phyloP scores from a whole-genome alignment of 768 basidiomycete species.

The Saitozyma podzolica region DNA sequence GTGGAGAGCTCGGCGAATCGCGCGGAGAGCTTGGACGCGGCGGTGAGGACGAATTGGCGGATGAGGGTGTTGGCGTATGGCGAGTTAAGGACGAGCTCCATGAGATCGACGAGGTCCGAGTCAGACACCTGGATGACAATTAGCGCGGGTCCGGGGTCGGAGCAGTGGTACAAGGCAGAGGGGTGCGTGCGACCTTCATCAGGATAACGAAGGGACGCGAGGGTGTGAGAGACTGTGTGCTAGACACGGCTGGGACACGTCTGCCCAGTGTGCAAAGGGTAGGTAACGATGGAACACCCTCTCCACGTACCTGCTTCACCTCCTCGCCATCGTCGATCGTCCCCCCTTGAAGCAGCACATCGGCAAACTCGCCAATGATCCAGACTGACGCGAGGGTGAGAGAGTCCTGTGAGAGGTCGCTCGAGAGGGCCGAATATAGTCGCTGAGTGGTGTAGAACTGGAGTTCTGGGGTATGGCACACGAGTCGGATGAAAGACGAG shows the following conservation, averaged over 20 bases:
- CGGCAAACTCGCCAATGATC: conserved; percentile 96
- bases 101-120: conserved; percentile 78
- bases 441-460: conserved; percentile 93
- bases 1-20: conserved; percentile 60
- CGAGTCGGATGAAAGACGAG: conserved; percentile 90
- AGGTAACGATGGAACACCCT: too few species aligned
- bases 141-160: not conserved
- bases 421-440: conserved; percentile 78
- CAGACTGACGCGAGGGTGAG: conserved; percentile 89
- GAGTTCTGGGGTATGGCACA: conserved; percentile 93
- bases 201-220: not conserved
- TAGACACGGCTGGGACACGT: too few species aligned
- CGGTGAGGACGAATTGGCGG: conserved; percentile 87
- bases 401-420: conserved; percentile 94
- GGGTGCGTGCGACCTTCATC: not conserved
- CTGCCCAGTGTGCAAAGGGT: too few species aligned
- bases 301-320: conserved; percentile 61
- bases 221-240: too few species aligned
- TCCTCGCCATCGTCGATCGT: conserved; percentile 72
- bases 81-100: conserved; percentile 83
- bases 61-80: conserved; percentile 89
- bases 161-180: not conserved
- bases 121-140: conserved; percentile 64
- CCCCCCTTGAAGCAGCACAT: conserved; percentile 81
- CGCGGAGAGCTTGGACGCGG: conserved; percentile 84